Conservation (phyloP, 2,329 filamentous ascomycete genomes). For the Chrysoporthe austroafricana region DNA sequence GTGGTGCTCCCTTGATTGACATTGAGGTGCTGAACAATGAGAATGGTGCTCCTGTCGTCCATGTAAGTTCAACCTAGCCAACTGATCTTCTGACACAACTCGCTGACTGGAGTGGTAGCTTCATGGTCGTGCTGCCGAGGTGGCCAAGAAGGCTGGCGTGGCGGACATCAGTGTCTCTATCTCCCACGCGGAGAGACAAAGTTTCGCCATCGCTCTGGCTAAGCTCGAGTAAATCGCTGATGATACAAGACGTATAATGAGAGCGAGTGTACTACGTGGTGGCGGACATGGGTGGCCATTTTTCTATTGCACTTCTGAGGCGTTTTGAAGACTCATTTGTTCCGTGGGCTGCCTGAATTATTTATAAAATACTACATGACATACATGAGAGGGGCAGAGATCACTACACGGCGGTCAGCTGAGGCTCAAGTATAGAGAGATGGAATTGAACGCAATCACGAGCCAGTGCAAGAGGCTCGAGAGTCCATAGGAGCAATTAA, state of each 20-base stretch:
- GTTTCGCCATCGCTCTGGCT: conserved; percentile 90
- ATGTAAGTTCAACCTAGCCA: conserved; percentile 61
- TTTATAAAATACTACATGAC: neutral
- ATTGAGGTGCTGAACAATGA: conserved; percentile 89
- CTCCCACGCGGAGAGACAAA: conserved; percentile 92
- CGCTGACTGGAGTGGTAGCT: conserved; percentile 64
- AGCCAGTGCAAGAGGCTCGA: neutral
- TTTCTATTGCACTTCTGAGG: neutral
- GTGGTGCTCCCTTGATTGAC: conserved; percentile 86
- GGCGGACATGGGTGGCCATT: neutral
- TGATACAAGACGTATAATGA: neutral
- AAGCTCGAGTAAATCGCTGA: conserved; percentile 62
- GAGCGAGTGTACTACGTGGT: neutral
- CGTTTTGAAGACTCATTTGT: neutral
- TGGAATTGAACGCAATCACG: neutral
- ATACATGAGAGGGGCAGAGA: neutral
- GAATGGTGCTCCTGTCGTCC: conserved; percentile 80
- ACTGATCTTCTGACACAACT: neutral
- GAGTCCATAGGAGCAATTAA: neutral
- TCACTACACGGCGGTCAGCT: neutral
- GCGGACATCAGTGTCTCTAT: conserved; percentile 92
- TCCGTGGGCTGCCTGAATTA: neutral
- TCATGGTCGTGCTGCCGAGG: conserved; percentile 79
- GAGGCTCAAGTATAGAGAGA: neutral
- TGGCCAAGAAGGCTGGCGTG: conserved; percentile 84